Evolutionary conservation across 768 basidiomycete genomes (phyloP).

Genomic region (Pholiota conissans): DNA sequence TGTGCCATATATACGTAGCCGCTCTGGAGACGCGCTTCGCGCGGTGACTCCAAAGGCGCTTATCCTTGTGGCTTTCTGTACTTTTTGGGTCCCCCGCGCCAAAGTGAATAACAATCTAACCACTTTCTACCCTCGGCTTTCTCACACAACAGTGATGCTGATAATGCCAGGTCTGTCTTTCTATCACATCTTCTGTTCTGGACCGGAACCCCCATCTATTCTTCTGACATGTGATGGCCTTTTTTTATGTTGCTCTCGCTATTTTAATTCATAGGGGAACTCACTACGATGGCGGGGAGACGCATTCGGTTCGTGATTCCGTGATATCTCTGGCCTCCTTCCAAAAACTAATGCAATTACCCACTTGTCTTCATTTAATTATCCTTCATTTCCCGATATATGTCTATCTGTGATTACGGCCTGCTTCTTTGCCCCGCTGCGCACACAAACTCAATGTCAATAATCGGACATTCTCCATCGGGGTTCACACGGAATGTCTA

Average conservation of each 20-base stretch:
- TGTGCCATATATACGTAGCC: background rate
- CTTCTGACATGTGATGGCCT: background rate
- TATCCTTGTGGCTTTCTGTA: background rate
- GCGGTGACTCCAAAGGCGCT: conserved; percentile 1
- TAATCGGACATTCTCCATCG: background rate
- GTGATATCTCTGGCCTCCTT: conserved; percentile 12
- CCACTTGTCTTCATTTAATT: conserved; percentile 11
- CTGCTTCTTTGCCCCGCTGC: conserved; percentile 19
- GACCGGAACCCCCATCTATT: background rate
- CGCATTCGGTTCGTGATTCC: conserved; percentile 57
- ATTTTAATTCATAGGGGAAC: conserved; percentile 45
- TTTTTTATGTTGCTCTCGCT: conserved; percentile 3
- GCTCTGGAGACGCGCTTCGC: background rate
- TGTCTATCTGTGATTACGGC: conserved; percentile 12
- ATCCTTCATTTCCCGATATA: background rate
- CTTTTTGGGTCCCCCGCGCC: background rate
- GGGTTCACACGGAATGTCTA: conserved; percentile 17
- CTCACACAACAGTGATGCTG: conserved; percentile 50
- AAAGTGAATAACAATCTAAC: background rate
- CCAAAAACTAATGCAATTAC: conserved; percentile 6
- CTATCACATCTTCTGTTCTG: background rate
- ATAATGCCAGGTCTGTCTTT: conserved; percentile 60
- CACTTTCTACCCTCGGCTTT: conserved; percentile 3
- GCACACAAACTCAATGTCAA: background rate
- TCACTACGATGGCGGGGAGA: conserved; percentile 82